phyloP scores from a whole-genome alignment of 176 grass and related monocot species.

The Oryza brachyantha region DNA sequence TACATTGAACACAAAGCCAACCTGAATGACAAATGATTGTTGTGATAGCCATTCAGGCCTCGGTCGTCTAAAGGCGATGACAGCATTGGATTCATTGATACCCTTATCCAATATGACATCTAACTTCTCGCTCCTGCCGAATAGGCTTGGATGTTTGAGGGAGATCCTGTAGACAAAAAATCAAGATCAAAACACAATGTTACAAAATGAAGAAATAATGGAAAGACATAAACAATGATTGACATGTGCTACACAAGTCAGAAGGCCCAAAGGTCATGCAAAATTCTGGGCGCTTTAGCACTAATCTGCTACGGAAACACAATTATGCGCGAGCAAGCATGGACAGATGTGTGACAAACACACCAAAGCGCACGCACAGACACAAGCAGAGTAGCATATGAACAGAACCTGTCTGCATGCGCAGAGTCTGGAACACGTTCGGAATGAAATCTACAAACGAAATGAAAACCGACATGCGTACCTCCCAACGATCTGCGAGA shows the following conservation, averaged over 20 bases:
- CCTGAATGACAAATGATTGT: conserved; percentile 90
- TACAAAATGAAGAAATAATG: not conserved
- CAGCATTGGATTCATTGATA: conserved; percentile 78
- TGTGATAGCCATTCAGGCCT: conserved; percentile 62
- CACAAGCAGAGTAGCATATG: not conserved
- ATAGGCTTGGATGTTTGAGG: conserved; percentile 78
- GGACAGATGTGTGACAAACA: not conserved
- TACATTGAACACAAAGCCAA: conserved; percentile 22
- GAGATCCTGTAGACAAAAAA: conserved; percentile 51
- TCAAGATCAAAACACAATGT: conserved; percentile 1
- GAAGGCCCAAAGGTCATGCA: not conserved
- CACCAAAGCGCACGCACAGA: not conserved
- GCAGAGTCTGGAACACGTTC: not conserved
- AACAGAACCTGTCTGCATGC: not conserved
- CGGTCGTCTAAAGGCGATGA: conserved; percentile 70
- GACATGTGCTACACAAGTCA: not conserved
- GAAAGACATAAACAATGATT: not conserved
- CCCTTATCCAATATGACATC: conserved; percentile 89
- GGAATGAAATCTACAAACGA: not conserved
- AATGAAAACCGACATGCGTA: conserved; percentile 8
- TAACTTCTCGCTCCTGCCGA: conserved; percentile 86
- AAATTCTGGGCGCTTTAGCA: not conserved
- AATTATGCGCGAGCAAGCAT: not conserved
- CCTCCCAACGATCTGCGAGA: conserved; percentile 87
- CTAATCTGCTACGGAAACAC: not conserved